phyloP scores from a whole-genome alignment of 768 basidiomycete species.

The Fomitopsis pulvina region DNA sequence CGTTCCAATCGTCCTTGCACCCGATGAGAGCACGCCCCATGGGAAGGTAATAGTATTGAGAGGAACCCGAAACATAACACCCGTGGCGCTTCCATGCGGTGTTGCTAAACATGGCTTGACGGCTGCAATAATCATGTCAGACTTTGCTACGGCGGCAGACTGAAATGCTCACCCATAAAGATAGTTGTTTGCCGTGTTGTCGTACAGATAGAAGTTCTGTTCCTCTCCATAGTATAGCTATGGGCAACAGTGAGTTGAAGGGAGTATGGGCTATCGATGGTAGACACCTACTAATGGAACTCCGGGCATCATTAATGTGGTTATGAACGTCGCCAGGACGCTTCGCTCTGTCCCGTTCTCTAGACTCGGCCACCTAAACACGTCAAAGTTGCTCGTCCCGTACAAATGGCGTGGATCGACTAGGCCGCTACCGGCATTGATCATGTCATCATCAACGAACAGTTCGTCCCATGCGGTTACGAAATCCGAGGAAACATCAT shows the following conservation, averaged over 20 bases:
- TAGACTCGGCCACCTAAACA: slow-evolving; percentile 89
- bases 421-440: slow-evolving; percentile 58
- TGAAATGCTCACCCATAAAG: slow-evolving; percentile 66
- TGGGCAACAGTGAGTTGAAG: neutral
- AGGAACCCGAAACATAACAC: slow-evolving; percentile 85
- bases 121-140: slow-evolving; percentile 36
- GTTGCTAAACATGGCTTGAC: slow-evolving; percentile 85
- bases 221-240: slow-evolving; percentile 89
- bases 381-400: slow-evolving; percentile 91
- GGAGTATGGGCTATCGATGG: neutral
- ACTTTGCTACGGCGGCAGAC: neutral
- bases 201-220: slow-evolving; percentile 82
- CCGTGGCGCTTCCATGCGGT: slow-evolving; percentile 91
- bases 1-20: slow-evolving; percentile 87
- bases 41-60: slow-evolving; percentile 92
- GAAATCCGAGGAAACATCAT: slow-evolving; percentile 78
- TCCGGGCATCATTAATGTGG: slow-evolving; percentile 79
- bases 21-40: slow-evolving; percentile 73
- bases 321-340: slow-evolving; percentile 72
- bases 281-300: slow-evolving; percentile 56
- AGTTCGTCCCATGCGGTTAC: slow-evolving; percentile 89
- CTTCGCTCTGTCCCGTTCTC: slow-evolving; percentile 78
- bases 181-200: slow-evolving; percentile 88
- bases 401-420: slow-evolving; percentile 87
- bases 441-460: slow-evolving; percentile 81